A percentile compares a stretch with the other conserved stretches of the same genome.
Evolutionary conservation across 2,329 filamentous ascomycete species (phyloP).

Genomic region (Mycosphaerella arachidis): DNA sequence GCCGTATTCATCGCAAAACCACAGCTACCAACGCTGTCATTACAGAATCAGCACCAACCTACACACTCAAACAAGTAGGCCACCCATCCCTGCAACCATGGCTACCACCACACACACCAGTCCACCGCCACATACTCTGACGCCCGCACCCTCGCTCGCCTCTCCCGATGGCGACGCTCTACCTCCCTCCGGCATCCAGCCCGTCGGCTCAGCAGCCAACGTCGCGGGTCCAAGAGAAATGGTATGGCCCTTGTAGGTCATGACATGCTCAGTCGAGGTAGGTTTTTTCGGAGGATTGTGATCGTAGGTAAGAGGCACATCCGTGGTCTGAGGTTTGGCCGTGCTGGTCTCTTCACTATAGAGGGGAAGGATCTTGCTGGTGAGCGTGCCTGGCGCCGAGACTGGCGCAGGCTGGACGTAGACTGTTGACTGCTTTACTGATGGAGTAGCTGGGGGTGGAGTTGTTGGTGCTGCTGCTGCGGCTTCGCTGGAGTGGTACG

Average conservation of each 20-base stretch:
- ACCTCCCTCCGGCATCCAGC: conserved; percentile 1
- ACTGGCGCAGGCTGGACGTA: background rate
- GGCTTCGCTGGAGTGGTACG: conserved; percentile 3
- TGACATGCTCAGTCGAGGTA: background rate
- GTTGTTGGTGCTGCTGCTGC: background rate
- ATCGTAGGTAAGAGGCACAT: too few species aligned
- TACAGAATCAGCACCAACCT: background rate
- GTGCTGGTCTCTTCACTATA: background rate
- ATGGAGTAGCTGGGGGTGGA: background rate
- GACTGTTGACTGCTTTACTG: background rate
- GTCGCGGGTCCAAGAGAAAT: conserved; percentile 11
- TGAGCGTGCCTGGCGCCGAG: background rate
- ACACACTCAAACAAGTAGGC: background rate
- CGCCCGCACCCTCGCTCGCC: background rate
- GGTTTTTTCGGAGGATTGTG: background rate
- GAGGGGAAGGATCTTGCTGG: background rate
- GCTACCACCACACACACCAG: background rate
- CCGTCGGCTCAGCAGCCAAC: conserved; percentile 10
- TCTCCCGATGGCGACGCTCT: background rate
- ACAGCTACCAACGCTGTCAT: background rate
- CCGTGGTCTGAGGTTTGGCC: background rate
- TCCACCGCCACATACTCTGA: background rate
- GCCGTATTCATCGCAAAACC: background rate
- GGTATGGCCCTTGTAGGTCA: conserved; percentile 11
- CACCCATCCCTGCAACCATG: background rate